A percentile compares a stretch with the other conserved stretches of the same genome.
Conservation (phyloP, 805 yeast species). For the Pachysolen tannophilus region DNA sequence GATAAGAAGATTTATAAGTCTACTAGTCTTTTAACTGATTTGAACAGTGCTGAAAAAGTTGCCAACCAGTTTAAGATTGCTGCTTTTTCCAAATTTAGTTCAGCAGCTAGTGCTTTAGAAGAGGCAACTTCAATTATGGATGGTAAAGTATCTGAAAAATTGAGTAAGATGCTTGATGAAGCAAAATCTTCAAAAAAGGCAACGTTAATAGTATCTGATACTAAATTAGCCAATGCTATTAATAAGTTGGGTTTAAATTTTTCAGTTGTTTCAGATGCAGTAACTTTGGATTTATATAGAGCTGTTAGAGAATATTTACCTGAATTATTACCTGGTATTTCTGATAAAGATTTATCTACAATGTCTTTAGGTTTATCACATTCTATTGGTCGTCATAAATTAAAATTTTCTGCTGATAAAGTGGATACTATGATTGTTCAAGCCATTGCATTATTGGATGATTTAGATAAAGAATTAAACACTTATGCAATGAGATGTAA, state of each 20-base stretch:
- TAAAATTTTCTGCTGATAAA: conserved; percentile 95
- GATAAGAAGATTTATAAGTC: conserved; percentile 96
- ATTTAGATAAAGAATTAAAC: conserved; percentile 94
- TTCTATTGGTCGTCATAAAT: conserved; percentile 96
- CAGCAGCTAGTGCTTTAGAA: conserved; percentile 94
- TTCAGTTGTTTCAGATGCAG: conserved; percentile 89
- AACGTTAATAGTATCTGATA: conserved; percentile 85
- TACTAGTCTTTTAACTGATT: conserved; percentile 61
- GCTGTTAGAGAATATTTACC: conserved; percentile 93
- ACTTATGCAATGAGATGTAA: conserved; percentile 98
- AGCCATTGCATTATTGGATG: conserved; percentile 95
- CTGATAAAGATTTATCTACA: conserved; percentile 75
- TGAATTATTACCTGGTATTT: conserved; percentile 87
- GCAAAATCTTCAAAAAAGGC: conserved; percentile 76
- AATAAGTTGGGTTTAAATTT: conserved; percentile 87
- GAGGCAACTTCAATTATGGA: conserved; percentile 90
- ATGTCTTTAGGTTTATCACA: conserved; percentile 99
- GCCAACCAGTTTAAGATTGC: conserved; percentile 87
- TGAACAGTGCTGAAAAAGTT: conserved; percentile 78
- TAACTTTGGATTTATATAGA: conserved; percentile 89
- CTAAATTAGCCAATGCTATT: conserved; percentile 93
- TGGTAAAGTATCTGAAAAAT: conserved; percentile 84
- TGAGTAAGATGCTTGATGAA: conserved; percentile 68
- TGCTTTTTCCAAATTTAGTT: conserved; percentile 88
- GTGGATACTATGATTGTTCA: conserved; percentile 99